These are phyloP conservation scores for Boletus rufocinnamomeus DNA, from an alignment of 768 basidiomycete genomes.

Conservation along the genomic window DNA sequence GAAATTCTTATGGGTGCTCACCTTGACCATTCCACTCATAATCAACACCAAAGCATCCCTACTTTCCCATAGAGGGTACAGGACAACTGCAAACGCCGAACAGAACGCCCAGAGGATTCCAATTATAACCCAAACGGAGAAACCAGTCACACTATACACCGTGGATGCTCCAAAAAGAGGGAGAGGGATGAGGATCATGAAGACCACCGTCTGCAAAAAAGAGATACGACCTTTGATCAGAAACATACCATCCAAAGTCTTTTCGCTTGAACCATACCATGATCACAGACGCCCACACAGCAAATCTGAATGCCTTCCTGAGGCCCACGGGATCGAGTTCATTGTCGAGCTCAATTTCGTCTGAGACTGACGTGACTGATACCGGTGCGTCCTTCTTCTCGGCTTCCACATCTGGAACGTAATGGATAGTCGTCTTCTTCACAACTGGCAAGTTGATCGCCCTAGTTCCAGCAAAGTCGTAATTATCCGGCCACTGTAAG, in stretches of 20 bases:
- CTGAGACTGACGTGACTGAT: constrained; percentile 41
- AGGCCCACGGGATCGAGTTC: constrained; percentile 69
- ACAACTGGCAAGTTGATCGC: constrained; percentile 58
- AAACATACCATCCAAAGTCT: not conserved
- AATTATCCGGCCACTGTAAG: constrained; percentile 74
- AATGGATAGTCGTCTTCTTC: constrained; percentile 16
- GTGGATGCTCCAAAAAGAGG: constrained; percentile 85
- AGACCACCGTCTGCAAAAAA: constrained; percentile 49
- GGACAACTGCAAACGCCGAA: constrained; percentile 71
- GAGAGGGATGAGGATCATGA: constrained; percentile 77
- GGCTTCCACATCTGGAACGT: constrained; percentile 32
- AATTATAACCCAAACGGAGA: constrained; percentile 79
- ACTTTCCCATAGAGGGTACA: constrained; percentile 89
- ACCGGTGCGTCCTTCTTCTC: constrained; percentile 39
- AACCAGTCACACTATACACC: constrained; percentile 61
- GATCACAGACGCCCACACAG: constrained; percentile 68
- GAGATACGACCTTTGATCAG: not conserved
- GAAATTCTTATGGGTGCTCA: constrained; percentile 26
- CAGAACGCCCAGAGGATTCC: constrained; percentile 85
- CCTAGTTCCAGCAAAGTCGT: constrained; percentile 78
- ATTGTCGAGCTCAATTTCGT: constrained; percentile 43
- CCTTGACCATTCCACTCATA: constrained; percentile 62
- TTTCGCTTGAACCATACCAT: constrained; percentile 48
- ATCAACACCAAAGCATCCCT: constrained; percentile 65
- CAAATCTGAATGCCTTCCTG: constrained; percentile 77